Evolutionary conservation across 2,329 filamentous ascomycete genomes (phyloP), one percentile per base, ranked within the genome.

Genomic region (Botrytis aclada): DNA sequence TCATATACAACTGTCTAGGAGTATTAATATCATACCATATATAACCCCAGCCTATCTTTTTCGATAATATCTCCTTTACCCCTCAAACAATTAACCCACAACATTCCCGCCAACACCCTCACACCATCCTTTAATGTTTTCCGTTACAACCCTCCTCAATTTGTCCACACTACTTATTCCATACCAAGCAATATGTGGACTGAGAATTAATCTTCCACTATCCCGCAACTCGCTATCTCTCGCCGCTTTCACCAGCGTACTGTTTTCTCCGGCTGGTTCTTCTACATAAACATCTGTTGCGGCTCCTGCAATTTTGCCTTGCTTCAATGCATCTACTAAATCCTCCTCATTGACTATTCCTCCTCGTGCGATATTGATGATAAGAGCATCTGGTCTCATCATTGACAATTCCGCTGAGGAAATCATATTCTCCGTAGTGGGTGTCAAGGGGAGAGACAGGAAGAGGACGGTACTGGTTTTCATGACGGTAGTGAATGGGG

Each of bases 161-260:
- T 84, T 87, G 62, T 82, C 80, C 73, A 85, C 80, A 7, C 85
- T 88, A 75, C 80, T 83, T 64, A 83, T 81, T 1, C 85, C 83
- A 75, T 83, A 84, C 86, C 86, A 88, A 1, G 87, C 86, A 56
- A 87, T 74, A 80, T 89, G 87, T 29, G 86, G 86, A 65, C 82
- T 86, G 58, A 87, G 76, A 0, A 86, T 83, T 74, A 89, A 78
- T 74, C 87, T 87, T 20, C 87, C 82, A 32, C 83, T 81, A 69
- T 82, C 80, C 0, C 58, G 14, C 8, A 54, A 69, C 2, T 34
- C 34, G 9, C 58, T 43, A 61, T 74, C 69, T 41, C 74, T 74
- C 39, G 74, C 77, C n/a, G 73, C 72, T 32, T 45, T 73, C 2
- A 80, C 71, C 16, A 80, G 43, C 0, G 74, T 22, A 73, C 75